Base-by-base conservation (phyloP, 2,329 filamentous ascomycete species). In the Trichoderma sp. region DNA sequence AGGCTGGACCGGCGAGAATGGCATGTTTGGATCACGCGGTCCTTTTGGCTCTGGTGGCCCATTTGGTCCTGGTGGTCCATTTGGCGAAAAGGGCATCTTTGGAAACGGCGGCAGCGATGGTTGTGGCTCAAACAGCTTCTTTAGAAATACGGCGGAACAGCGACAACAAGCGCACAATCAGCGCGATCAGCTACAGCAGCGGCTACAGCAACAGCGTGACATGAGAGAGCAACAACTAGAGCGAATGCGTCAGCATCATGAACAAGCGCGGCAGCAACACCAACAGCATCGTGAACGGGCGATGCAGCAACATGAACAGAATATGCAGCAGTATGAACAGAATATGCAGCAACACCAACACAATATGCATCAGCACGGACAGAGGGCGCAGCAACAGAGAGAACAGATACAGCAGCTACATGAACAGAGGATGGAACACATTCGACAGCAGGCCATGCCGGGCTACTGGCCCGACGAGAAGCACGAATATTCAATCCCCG, bases 401-500 rank as follows among this genome's bases (percentile, higher is more conserved):
- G 27, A 27, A 27, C 27, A 24, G 1, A 33, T 27, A 5, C 47
- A 60, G 5, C 60, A 62, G 21, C 60, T 53, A 11, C 60, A 52
- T 10, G 4, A 27, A 3, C 43, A 52, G n/a, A 29, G 49, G 4
- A 31, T 24, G n/a, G 40, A 62, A 13, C 61, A 55, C 16, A 49
- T 49, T 4, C 47, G n/a, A 24, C 61, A 49, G 6, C 63, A 70
- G 11, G 35, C 40, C 29, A 59, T 74, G 27, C 77, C 79, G 0
- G 79, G 79, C 7, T 76, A 78, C 6, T 81, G 79, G 81, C 79
- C 80, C 8, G 71, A 75, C 24, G 76, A 80, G n/a, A 64, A 70
- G 33, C 72, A 70, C 35, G 71, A 72, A 27, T 71, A 73, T 35
- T 56, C n/a, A 14, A 61, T 56, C 21, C 63, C 66, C 19, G 70